These are phyloP conservation scores for Blastocystis sp. DNA, from an alignment of 352 stramenopile genomes.

Conservation along the genomic window DNA sequence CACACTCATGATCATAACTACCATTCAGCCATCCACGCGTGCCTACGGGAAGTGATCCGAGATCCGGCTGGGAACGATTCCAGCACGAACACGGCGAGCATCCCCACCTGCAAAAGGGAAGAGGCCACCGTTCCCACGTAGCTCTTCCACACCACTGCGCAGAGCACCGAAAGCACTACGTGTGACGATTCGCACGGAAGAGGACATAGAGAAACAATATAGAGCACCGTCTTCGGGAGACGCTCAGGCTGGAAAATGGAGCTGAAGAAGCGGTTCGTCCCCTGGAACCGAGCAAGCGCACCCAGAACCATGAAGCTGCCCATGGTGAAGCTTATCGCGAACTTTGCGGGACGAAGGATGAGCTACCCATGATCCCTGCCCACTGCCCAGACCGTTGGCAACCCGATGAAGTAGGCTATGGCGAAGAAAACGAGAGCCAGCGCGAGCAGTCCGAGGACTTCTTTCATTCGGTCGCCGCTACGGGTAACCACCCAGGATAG, in stretches of 20 bases:
- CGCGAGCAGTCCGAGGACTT: constrained; percentile 40
- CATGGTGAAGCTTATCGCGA: constrained; percentile 69
- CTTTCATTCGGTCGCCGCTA: constrained; percentile 60
- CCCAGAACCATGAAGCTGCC: constrained; percentile 56
- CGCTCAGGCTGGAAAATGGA: constrained; percentile 37
- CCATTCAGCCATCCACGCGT: background rate
- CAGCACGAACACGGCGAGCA: constrained; percentile 53
- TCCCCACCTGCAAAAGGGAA: constrained; percentile 59
- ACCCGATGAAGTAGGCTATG: constrained; percentile 64
- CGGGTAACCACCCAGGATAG: background rate
- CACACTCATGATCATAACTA: constrained; percentile 39
- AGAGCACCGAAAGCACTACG: constrained; percentile 56
- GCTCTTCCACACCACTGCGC: constrained; percentile 46
- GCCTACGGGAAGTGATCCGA: constrained; percentile 12
- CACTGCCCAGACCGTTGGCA: constrained; percentile 27
- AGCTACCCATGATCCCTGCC: constrained; percentile 1
- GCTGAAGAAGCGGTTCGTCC: background rate
- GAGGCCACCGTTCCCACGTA: constrained; percentile 45
- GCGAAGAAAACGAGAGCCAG: constrained; percentile 61
- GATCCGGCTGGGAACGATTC: constrained; percentile 58
- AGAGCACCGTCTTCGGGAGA: constrained; percentile 18
- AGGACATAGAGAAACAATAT: constrained; percentile 16
- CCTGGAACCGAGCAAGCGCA: constrained; percentile 32
- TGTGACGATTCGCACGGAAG: background rate
- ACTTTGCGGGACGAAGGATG: constrained; percentile 59